Conservation (phyloP, 345 rosid species). For the Eucalyptus sp. region DNA sequence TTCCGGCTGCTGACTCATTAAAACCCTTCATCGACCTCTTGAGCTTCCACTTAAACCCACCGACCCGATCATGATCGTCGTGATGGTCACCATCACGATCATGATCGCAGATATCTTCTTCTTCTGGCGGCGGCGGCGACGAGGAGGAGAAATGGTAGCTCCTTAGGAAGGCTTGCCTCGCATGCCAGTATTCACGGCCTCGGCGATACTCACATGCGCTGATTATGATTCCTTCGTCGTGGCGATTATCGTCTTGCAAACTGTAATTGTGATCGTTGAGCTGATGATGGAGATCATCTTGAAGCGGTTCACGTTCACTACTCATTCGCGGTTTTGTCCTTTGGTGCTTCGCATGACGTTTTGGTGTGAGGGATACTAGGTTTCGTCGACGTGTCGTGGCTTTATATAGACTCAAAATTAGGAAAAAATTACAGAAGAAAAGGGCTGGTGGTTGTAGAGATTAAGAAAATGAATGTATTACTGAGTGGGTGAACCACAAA, state of each 20-base stretch:
- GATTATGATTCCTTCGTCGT: neutral
- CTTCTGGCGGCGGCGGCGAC: neutral
- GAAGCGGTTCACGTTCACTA: neutral
- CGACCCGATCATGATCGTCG: neutral
- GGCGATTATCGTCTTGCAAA: neutral
- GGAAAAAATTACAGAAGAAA: neutral
- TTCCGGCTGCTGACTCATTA: neutral
- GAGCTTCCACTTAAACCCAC: conserved; percentile 3
- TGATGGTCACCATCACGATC: neutral
- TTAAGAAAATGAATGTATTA: neutral
- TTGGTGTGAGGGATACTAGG: neutral
- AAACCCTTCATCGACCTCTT: conserved; percentile 15
- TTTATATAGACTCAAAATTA: neutral
- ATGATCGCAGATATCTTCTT: neutral
- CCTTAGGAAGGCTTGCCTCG: conserved; percentile 31
- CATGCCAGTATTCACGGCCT: conserved; percentile 25
- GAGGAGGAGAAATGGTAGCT: conserved; percentile 23
- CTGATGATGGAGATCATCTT: neutral
- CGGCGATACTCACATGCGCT: neutral
- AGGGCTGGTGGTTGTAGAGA: neutral
- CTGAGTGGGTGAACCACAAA: conserved; percentile 13
- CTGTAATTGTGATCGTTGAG: neutral
- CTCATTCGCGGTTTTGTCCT: neutral
- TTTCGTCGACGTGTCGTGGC: neutral
- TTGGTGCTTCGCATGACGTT: conserved; percentile 1